Conservation (phyloP, 805 yeast genomes). For the Saccharomycopsis vini region DNA sequence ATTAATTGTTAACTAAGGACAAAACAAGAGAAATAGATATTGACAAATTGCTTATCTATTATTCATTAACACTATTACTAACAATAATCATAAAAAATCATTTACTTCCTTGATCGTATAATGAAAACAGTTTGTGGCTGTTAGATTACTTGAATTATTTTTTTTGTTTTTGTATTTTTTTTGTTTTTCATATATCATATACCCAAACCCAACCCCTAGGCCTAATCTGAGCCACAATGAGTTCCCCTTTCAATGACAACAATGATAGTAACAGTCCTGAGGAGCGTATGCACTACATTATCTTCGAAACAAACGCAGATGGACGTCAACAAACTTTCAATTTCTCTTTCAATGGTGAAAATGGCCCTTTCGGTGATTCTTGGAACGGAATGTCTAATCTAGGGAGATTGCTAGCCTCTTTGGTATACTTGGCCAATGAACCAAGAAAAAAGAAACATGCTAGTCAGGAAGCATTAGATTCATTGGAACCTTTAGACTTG, state of each 20-base stretch:
- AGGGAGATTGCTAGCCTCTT: constrained; percentile 13
- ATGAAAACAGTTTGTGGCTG: too few species aligned
- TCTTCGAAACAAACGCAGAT: not conserved
- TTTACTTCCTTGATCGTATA: too few species aligned
- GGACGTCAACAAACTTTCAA: not conserved
- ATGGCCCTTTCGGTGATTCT: not conserved
- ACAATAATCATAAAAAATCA: too few species aligned
- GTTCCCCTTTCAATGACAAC: not conserved
- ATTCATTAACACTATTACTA: too few species aligned
- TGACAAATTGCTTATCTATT: too few species aligned
- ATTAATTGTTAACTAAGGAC: too few species aligned
- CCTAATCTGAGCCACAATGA: too few species aligned
- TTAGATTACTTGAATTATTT: too few species aligned
- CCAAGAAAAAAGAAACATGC: constrained; percentile 15
- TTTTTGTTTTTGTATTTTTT: too few species aligned
- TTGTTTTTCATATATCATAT: too few species aligned
- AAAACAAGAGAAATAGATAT: too few species aligned
- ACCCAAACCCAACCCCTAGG: too few species aligned
- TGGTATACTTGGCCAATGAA: constrained; percentile 4
- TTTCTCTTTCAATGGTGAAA: not conserved
- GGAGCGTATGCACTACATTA: not conserved
- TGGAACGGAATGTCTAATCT: constrained; percentile 1
- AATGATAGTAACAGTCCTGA: not conserved
- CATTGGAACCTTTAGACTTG: constrained; percentile 9
- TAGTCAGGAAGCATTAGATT: constrained; percentile 15